Evolutionary conservation across 2,329 filamentous ascomycete genomes (phyloP).

Genomic region (Fusarium sp.): DNA sequence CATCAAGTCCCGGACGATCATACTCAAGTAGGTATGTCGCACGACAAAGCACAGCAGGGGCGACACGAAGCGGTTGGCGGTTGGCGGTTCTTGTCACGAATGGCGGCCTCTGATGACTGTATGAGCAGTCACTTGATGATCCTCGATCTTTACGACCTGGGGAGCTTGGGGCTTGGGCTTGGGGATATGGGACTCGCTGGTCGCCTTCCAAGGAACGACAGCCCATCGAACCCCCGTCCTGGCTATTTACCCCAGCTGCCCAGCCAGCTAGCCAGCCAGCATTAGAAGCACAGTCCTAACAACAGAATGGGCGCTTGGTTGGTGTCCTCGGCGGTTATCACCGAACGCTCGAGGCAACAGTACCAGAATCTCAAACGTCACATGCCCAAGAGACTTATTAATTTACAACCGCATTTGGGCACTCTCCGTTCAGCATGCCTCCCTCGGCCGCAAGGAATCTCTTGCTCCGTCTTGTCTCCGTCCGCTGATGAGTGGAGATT

Average conservation of each 20-base stretch:
- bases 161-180: not conserved
- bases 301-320: not conserved
- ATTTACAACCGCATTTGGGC: constrained; percentile 7
- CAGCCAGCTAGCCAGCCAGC: not conserved
- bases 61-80: not conserved
- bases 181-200: not conserved
- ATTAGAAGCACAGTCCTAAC: not conserved
- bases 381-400: not conserved
- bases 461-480: constrained; percentile 15
- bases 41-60: constrained; percentile 13
- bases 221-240: not conserved
- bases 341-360: not conserved
- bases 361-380: not conserved
- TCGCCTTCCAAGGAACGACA: constrained; percentile 14
- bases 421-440: constrained; percentile 14
- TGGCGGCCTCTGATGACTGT: constrained; percentile 8
- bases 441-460: constrained; percentile 10
- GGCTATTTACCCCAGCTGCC: not conserved
- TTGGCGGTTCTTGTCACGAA: constrained; percentile 15
- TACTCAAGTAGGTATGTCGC: constrained; percentile 17
- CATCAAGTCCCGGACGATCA: constrained; percentile 31
- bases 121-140: constrained; percentile 21
- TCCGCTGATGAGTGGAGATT: constrained; percentile 11
- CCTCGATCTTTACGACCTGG: constrained; percentile 12
- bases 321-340: not conserved